phyloP scores from a whole-genome alignment of 352 stramenopile species.

The Phytopythium aichiense region DNA sequence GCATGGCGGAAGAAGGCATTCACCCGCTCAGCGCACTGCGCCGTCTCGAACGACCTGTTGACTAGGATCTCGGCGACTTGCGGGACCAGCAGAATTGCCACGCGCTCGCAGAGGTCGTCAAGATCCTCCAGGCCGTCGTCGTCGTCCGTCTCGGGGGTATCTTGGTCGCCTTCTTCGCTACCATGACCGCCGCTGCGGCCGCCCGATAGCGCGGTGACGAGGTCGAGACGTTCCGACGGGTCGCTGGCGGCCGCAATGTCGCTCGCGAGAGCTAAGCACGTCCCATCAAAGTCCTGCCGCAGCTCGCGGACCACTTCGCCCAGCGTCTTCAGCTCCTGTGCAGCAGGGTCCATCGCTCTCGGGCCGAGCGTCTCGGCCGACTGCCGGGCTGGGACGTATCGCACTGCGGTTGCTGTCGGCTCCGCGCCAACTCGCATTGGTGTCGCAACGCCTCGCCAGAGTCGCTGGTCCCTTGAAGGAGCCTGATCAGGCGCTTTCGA shows the following conservation, averaged over 20 bases:
- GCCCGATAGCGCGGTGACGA: constrained; percentile 15
- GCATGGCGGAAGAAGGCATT: constrained; percentile 52
- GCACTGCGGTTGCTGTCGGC: background rate
- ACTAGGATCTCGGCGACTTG: constrained; percentile 58
- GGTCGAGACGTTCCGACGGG: constrained; percentile 22
- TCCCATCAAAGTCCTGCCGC: constrained; percentile 45
- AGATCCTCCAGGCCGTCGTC: background rate
- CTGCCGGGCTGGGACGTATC: background rate
- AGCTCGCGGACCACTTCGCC: constrained; percentile 30
- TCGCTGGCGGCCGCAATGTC: constrained; percentile 32
- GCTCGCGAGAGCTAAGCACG: constrained; percentile 34
- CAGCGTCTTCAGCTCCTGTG: background rate
- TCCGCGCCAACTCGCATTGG: background rate
- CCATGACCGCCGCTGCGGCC: background rate
- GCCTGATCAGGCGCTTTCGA: background rate
- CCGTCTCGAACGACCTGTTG: constrained; percentile 20
- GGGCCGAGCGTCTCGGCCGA: background rate
- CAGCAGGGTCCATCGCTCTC: background rate
- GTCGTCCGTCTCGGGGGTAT: background rate
- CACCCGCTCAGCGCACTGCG: constrained; percentile 21
- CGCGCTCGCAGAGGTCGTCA: constrained; percentile 25
- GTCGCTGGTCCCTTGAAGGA: background rate
- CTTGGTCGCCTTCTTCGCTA: background rate
- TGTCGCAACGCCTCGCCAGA: background rate
- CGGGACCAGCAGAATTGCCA: constrained; percentile 52